Evolutionary conservation across 2,329 filamentous ascomycete genomes (phyloP).

Genomic region (Piedraia hortae): DNA sequence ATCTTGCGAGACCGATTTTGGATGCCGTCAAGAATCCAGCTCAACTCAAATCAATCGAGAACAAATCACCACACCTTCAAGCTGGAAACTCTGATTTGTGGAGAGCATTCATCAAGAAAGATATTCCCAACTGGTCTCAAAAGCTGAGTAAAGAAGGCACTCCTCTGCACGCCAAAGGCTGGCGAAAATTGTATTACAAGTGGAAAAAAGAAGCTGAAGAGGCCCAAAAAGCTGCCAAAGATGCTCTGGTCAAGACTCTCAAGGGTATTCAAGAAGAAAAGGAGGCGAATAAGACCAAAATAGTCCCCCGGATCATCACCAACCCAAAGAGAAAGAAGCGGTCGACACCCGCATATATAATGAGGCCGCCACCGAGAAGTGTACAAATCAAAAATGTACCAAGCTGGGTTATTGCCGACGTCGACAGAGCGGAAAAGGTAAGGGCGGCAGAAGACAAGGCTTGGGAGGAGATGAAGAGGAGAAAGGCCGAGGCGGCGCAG

Average conservation of each 20-base stretch:
- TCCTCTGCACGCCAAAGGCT: slow-evolving; percentile 38
- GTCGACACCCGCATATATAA: too few species aligned
- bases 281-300: slow-evolving; percentile 22
- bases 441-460: too few species aligned
- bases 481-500: too few species aligned
- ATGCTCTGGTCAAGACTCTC: slow-evolving; percentile 24
- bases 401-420: slow-evolving; percentile 1
- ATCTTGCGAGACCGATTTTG: slow-evolving; percentile 39
- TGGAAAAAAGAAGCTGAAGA: slow-evolving; percentile 16
- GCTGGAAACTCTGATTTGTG: slow-evolving; percentile 46
- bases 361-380: too few species aligned
- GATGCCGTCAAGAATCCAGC: slow-evolving; percentile 40
- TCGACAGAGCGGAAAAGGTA: too few species aligned
- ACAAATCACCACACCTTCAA: slow-evolving; percentile 47
- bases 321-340: too few species aligned
- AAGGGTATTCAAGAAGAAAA: slow-evolving; percentile 29
- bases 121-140: slow-evolving; percentile 40
- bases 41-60: slow-evolving; percentile 46
- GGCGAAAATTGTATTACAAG: slow-evolving; percentile 46
- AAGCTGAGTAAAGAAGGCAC: slow-evolving; percentile 20
- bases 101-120: slow-evolving; percentile 48
- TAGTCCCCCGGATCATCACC: slow-evolving; percentile 3
- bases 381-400: slow-evolving; percentile 1
- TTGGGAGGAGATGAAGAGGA: slow-evolving; percentile 1
- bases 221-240: slow-evolving; percentile 11